These are phyloP conservation scores for Dryas drummondii DNA, from an alignment of 306 rosid species.

Conservation along the genomic window DNA sequence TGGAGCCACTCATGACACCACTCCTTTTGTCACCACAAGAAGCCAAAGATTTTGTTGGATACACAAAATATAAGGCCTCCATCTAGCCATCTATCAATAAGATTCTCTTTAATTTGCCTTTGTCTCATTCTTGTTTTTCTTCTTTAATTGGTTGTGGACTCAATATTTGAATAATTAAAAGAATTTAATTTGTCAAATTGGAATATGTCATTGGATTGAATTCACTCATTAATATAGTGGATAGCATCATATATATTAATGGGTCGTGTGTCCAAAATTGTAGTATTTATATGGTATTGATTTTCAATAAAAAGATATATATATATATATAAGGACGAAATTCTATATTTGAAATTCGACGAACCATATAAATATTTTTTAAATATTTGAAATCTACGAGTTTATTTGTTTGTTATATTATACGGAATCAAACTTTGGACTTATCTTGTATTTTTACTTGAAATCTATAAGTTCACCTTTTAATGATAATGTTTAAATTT, in stretches of 20 bases:
- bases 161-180: not conserved
- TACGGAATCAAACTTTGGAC: no score
- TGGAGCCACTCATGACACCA: constrained; percentile 36
- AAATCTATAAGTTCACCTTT: no score
- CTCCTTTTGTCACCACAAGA: constrained; percentile 18
- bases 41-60: constrained; percentile 38
- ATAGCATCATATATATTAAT: not conserved
- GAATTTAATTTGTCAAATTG: no score
- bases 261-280: not conserved
- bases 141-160: not conserved
- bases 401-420: no score
- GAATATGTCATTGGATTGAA: no score
- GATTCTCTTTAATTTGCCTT: constrained; percentile 19
- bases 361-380: not conserved
- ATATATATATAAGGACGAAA: no score
- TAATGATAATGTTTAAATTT: no score
- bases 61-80: constrained; percentile 28
- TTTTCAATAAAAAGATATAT: no score
- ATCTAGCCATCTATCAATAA: constrained; percentile 34
- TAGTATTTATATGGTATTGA: not conserved
- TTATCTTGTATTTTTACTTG: no score
- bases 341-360: not conserved
- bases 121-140: constrained; percentile 8
- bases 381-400: no score
- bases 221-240: not conserved